These are phyloP conservation scores for Saksenaea oblongispora DNA, from an alignment of 371 early-diverging fungal genomes.

Conservation along the genomic window DNA sequence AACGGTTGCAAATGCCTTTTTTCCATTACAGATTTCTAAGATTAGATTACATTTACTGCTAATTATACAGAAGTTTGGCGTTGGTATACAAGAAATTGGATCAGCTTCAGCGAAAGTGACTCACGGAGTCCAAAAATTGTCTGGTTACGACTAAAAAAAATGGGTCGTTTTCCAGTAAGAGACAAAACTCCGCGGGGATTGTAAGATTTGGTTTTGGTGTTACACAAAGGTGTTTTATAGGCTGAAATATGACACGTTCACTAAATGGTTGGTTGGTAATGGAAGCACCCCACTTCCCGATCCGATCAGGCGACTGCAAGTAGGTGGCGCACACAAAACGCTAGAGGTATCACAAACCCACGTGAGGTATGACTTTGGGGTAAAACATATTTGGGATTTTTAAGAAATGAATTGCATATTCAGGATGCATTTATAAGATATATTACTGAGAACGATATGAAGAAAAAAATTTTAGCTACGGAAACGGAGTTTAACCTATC, in stretches of 20 bases:
- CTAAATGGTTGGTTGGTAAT: background rate
- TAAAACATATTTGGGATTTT: background rate
- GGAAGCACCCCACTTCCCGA: background rate
- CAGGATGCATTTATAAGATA: background rate
- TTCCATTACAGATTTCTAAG: too few species aligned
- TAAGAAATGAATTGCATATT: background rate
- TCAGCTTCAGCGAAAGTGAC: too few species aligned
- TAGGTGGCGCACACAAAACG: background rate
- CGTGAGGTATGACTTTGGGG: background rate
- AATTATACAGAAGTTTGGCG: too few species aligned
- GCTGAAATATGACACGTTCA: background rate
- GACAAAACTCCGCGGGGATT: background rate
- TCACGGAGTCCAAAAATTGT: background rate
- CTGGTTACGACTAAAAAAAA: too few species aligned
- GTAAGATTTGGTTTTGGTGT: background rate
- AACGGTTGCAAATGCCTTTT: too few species aligned
- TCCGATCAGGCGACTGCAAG: slow-evolving; percentile 2
- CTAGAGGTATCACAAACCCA: background rate
- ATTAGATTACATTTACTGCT: too few species aligned
- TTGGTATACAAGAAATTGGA: too few species aligned
- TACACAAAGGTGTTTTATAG: background rate
- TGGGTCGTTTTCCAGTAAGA: background rate
- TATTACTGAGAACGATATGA: too few species aligned
- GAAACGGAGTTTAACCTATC: background rate
- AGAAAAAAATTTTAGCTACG: too few species aligned